phyloP scores from a whole-genome alignment of 306 rosid species.

The Urtica urens region DNA sequence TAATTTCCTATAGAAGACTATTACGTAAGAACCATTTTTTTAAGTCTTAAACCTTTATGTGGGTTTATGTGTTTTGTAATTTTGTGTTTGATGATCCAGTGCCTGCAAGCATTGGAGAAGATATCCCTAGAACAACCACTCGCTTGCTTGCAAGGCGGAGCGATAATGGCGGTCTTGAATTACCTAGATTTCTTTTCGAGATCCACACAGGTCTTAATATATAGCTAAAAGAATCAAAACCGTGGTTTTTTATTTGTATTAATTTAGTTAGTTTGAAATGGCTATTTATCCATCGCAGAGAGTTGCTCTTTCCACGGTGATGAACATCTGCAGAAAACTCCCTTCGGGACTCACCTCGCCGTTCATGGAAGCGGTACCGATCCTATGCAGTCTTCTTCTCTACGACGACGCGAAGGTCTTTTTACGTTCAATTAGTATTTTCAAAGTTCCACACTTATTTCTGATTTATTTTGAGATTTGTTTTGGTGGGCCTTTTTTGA shows the following conservation, averaged over 20 bases:
- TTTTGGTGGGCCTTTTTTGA: constrained; percentile 14
- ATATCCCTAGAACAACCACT: constrained; percentile 93
- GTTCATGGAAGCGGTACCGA: constrained; percentile 91
- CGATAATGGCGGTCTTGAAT: constrained; percentile 80
- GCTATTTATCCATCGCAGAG: constrained; percentile 39
- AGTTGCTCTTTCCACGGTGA: constrained; percentile 91
- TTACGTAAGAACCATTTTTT: too few species aligned
- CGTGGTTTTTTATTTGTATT: too few species aligned
- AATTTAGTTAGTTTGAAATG: constrained; percentile 2
- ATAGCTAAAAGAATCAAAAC: too few species aligned
- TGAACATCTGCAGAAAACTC: constrained; percentile 86
- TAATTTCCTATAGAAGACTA: too few species aligned
- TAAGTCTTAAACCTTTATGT: constrained; percentile 9
- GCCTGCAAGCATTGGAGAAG: constrained; percentile 95
- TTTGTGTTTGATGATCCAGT: constrained; percentile 34
- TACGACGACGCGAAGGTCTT: constrained; percentile 86
- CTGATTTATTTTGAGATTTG: background rate
- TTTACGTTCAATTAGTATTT: constrained; percentile 5
- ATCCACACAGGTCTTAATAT: constrained; percentile 60
- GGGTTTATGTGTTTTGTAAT: constrained; percentile 2
- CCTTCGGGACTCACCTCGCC: constrained; percentile 71
- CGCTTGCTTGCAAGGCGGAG: constrained; percentile 86
- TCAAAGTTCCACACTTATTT: background rate
- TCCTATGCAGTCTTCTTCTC: constrained; percentile 84
- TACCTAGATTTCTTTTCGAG: constrained; percentile 89